Evolutionary conservation across 129 eudicot species (phyloP).

Genomic region (Pulicaria dysenterica): DNA sequence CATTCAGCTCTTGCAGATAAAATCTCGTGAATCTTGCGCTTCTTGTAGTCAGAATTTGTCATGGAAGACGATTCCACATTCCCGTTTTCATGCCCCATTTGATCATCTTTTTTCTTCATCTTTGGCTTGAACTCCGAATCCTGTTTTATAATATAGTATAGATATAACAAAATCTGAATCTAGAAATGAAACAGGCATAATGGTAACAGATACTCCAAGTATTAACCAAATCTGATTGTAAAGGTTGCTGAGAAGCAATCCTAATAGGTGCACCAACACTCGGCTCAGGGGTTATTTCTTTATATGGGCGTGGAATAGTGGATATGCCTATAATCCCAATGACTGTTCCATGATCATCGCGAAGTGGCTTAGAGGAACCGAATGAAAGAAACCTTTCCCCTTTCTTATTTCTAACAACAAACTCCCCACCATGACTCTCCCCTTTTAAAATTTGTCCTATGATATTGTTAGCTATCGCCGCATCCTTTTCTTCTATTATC

Average conservation of each 20-base stretch:
- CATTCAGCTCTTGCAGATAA: too few species aligned
- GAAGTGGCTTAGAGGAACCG: constrained; percentile 55
- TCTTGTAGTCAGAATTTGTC: too few species aligned
- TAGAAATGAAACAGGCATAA: too few species aligned
- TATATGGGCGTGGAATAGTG: constrained; percentile 46
- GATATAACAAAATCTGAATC: too few species aligned
- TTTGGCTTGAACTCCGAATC: too few species aligned
- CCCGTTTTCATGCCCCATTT: too few species aligned
- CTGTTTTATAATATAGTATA: too few species aligned
- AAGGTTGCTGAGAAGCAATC: constrained; percentile 43
- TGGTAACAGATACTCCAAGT: too few species aligned
- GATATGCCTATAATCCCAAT: constrained; percentile 61
- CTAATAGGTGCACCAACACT: constrained; percentile 38
- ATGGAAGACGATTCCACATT: too few species aligned
- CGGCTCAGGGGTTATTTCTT: constrained; percentile 35
- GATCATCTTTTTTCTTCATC: too few species aligned
- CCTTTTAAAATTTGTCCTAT: constrained; percentile 43
- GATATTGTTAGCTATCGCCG: constrained; percentile 34
- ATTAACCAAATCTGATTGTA: too few species aligned
- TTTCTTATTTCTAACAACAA: constrained; percentile 57
- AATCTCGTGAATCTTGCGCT: too few species aligned
- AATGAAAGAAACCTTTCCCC: constrained; percentile 49
- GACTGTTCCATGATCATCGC: constrained; percentile 59
- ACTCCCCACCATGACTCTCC: constrained; percentile 61
- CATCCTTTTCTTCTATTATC: constrained; percentile 40